A percentile compares a stretch with the other conserved stretches of the same genome.
Evolutionary conservation across 345 rosid genomes (phyloP).

Genomic region (Ricinus communis): DNA sequence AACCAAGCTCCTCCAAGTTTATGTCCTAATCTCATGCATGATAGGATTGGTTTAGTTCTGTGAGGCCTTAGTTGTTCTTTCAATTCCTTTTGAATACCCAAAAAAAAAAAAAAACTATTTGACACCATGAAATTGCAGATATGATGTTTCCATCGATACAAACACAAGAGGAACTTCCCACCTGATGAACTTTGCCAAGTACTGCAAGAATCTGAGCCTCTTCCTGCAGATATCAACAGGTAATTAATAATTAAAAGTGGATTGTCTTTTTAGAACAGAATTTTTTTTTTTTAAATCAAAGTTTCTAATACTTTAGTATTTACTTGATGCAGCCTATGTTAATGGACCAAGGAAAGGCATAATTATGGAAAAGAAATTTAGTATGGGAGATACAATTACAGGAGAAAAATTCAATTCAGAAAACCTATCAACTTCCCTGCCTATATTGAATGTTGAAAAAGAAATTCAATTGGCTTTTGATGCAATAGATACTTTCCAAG

Average conservation of each 20-base stretch:
- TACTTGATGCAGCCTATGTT: constrained; percentile 68
- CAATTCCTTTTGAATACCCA: too few relatives aligned
- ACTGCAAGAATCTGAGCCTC: constrained; percentile 64
- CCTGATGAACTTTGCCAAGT: constrained; percentile 67
- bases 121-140: too few relatives aligned
- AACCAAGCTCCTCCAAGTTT: too few relatives aligned
- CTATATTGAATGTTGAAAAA: constrained; percentile 51
- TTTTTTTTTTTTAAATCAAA: too few relatives aligned
- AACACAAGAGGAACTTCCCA: constrained; percentile 74
- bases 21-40: too few relatives aligned
- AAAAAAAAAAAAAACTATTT: too few relatives aligned
- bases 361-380: constrained; percentile 78
- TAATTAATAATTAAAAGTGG: not conserved
- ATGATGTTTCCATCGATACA: constrained; percentile 69
- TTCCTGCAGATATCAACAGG: constrained; percentile 83
- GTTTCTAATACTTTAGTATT: not conserved
- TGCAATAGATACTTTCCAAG: constrained; percentile 34
- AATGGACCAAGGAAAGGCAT: constrained; percentile 94
- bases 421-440: constrained; percentile 25
- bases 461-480: constrained; percentile 61
- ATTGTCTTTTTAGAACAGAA: too few relatives aligned
- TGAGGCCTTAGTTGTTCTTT: too few relatives aligned
- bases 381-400: constrained; percentile 68
- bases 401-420: constrained; percentile 47
- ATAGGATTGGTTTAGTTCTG: too few relatives aligned